Conservation (phyloP, 768 basidiomycete species). For the Mycena rosella region DNA sequence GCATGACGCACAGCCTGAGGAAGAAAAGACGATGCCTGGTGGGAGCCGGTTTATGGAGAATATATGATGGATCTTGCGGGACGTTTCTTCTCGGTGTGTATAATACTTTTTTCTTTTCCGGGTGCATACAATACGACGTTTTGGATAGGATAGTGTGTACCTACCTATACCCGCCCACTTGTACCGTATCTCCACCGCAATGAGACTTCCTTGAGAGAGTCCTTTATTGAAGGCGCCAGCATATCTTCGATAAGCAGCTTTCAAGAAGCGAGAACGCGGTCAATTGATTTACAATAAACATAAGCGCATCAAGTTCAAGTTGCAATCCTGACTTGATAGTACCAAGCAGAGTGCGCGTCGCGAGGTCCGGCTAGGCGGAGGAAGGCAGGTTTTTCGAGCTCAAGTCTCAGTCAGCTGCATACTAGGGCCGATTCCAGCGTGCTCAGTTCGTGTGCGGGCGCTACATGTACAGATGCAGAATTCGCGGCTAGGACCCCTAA, state of each 20-base stretch:
- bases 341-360: conserved; percentile 13
- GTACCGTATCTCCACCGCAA: conserved; percentile 18
- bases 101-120: conserved; percentile 17
- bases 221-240: conserved; percentile 13
- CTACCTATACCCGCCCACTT: conserved; percentile 4
- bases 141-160: conserved; percentile 4
- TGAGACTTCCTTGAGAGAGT: conserved; percentile 15
- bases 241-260: conserved; percentile 5
- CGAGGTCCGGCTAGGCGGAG: neutral
- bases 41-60: conserved; percentile 40
- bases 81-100: conserved; percentile 20
- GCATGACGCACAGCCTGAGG: conserved; percentile 18
- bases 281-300: conserved; percentile 3
- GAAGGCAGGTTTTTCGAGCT: neutral
- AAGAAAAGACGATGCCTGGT: conserved; percentile 25
- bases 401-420: conserved; percentile 1
- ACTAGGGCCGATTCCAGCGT: conserved; percentile 1
- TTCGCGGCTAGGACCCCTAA: no score
- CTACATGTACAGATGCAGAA: no score
- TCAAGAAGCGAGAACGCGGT: conserved; percentile 15
- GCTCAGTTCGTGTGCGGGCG: no score
- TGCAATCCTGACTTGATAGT: conserved; percentile 12
- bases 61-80: conserved; percentile 13
- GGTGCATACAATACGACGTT: conserved; percentile 11
- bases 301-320: neutral